Evolutionary conservation across 208 protist species (phyloP), one percentile per base, ranked within the genome.

Genomic region (Leishmania braziliensis): DNA sequence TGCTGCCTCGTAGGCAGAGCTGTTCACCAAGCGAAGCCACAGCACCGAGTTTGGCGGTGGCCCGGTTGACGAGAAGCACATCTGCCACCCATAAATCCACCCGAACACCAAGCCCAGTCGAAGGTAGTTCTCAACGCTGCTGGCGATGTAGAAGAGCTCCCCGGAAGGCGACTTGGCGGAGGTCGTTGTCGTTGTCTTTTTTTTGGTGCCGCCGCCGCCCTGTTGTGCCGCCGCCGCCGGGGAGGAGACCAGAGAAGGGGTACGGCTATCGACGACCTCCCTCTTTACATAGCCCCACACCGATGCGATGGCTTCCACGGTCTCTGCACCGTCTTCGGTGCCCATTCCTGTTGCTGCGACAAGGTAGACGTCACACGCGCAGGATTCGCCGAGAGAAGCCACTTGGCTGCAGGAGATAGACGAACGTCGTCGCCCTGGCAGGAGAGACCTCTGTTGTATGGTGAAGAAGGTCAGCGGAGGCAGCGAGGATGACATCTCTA

Each of bases 81-180:
- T 79, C 82, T 95, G 92, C 92, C 92, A 95, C 10, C 92, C 92
- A 80, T 95, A 95, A 23, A 95, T 82, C 92, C 92, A 95, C 10
- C 87, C 88, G 74, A 93, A 91, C 60, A 88, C 77, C 36, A 86
- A 80, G 43, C 86, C 90, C 18, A 95, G 81, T 29, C 92, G 88
- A 29, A 91, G 72, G 79, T 95, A 95, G 78, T 92, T 90, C 69
- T 89, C 84, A 48, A 95, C 18, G 51, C 74, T 84, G 51, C 65
- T 65, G 12, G 92, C 81, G 82, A 95, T 89, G 70, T 89, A 93
- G 76, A 95, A 95, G 58, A 93, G 77, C 77, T 93, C 88, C 18
- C 86, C 86, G 5, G 58, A 69, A 20, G n/a, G 46, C 14, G 51
- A 36, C 63, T 36, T 18, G 29, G 53, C 2, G 51, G 3, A 39